A percentile compares a stretch with the other conserved stretches of the same genome.
Conservation (phyloP, 2,329 filamentous ascomycete species). For the Verticillium zaregamsianum region DNA sequence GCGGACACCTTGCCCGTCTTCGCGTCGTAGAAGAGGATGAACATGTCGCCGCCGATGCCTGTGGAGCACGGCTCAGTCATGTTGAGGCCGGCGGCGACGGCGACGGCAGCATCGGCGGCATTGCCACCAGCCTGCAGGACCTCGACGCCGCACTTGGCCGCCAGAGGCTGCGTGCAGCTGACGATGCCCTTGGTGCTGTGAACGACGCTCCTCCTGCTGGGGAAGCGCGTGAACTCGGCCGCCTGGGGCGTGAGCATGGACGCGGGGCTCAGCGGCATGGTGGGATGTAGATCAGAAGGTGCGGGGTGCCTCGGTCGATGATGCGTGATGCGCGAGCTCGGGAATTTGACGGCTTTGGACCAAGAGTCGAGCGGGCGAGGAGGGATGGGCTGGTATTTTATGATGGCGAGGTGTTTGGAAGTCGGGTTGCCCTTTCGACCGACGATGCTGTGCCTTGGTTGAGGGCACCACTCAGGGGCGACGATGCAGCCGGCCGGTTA, state of each 20-base stretch:
- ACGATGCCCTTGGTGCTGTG: conserved; percentile 93
- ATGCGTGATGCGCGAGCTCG: background rate
- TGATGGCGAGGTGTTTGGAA: background rate
- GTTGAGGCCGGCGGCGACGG: conserved; percentile 78
- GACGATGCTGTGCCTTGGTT: background rate
- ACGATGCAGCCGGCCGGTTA: background rate
- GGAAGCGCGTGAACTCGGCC: conserved; percentile 57
- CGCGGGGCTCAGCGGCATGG: conserved; percentile 43
- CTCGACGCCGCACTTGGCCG: conserved; percentile 80
- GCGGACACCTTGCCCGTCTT: conserved; percentile 76
- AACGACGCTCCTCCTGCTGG: conserved; percentile 84
- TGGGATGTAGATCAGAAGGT: background rate
- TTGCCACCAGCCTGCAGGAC: conserved; percentile 87
- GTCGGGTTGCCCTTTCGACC: background rate
- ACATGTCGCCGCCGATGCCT: conserved; percentile 96
- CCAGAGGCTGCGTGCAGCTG: conserved; percentile 83
- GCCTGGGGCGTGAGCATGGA: conserved; percentile 43
- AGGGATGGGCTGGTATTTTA: background rate
- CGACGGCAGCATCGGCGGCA: conserved; percentile 56
- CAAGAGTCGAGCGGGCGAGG: background rate
- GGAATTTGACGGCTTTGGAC: too few relatives aligned
- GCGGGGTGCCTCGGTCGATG: background rate
- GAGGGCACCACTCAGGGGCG: background rate
- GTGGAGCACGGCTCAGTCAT: conserved; percentile 91
- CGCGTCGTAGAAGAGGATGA: conserved; percentile 88